Percentiles rank a stretch among this genome's conserved stretches.
These are phyloP conservation scores for Fusarium nodosum DNA, from an alignment of 2,329 filamentous ascomycete species.

Conservation along the genomic window DNA sequence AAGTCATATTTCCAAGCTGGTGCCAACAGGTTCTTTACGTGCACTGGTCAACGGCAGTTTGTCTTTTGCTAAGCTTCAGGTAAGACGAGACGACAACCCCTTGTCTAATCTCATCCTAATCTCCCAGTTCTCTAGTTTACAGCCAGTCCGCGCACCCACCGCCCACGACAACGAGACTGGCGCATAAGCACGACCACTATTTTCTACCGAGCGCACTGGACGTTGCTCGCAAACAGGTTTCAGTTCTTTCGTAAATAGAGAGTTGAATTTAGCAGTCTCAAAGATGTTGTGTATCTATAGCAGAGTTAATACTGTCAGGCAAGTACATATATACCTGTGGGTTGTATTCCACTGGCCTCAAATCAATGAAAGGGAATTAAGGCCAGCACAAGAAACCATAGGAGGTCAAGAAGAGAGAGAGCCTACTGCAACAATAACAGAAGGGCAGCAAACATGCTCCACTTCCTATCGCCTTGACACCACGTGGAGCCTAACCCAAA, in stretches of 20 bases:
- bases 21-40: conserved; percentile 18
- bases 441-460: conserved; percentile 38
- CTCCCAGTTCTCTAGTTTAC: conserved; percentile 19
- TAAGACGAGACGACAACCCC: conserved; percentile 14
- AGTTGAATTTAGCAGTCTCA: neutral
- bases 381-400: conserved; percentile 9
- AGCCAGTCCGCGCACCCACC: neutral
- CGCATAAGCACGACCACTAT: conserved; percentile 5
- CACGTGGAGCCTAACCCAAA: conserved; percentile 50
- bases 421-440: neutral
- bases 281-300: conserved; percentile 2
- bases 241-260: neutral
- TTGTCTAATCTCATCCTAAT: conserved; percentile 27
- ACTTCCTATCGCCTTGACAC: conserved; percentile 45
- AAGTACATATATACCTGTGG: neutral
- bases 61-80: conserved; percentile 22
- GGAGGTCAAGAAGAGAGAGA: conserved; percentile 5
- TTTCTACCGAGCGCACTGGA: neutral
- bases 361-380: neutral
- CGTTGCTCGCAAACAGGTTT: neutral
- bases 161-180: conserved; percentile 11
- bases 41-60: neutral
- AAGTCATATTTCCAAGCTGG: neutral
- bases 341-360: conserved; percentile 26
- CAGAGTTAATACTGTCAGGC: neutral